A percentile compares a stretch with the other conserved stretches of the same genome.
Evolutionary conservation across 768 basidiomycete genomes (phyloP).

Genomic region (Leccinum rimulosum): DNA sequence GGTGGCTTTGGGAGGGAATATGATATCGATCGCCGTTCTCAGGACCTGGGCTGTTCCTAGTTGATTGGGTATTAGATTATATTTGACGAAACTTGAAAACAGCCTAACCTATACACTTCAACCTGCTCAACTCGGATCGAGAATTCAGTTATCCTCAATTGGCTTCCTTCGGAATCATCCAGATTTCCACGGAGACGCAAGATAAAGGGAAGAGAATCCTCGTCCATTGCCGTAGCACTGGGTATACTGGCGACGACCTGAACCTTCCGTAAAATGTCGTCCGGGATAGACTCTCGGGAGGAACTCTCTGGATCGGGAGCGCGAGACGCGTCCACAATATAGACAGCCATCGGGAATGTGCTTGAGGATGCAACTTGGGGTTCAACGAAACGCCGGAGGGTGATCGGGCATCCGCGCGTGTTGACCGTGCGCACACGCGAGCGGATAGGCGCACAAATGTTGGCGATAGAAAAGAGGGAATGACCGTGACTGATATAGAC

Average conservation of each 20-base stretch:
- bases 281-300: conserved; percentile 40
- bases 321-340: conserved; percentile 42
- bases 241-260: conserved; percentile 66
- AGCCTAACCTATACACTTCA: conserved; percentile 63
- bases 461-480: conserved; percentile 45
- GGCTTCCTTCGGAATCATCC: conserved; percentile 45
- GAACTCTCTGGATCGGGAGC: conserved; percentile 13
- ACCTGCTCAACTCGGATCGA: conserved; percentile 57
- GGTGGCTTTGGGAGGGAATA: conserved; percentile 50
- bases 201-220: conserved; percentile 49
- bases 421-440: conserved; percentile 41
- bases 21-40: conserved; percentile 49
- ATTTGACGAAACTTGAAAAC: background rate
- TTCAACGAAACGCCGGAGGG: conserved; percentile 52
- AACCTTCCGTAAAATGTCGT: conserved; percentile 56
- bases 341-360: conserved; percentile 37
- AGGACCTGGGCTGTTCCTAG: conserved; percentile 42
- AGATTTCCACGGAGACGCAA: conserved; percentile 61
- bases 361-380: conserved; percentile 36
- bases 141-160: conserved; percentile 56
- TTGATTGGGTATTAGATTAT: conserved; percentile 8
- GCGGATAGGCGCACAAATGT: conserved; percentile 57
- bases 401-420: conserved; percentile 41
- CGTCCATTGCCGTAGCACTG: conserved; percentile 46
- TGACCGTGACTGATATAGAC: conserved; percentile 42